Evolutionary conservation across 345 rosid genomes (phyloP).

Genomic region (Gossypioides kirkii): DNA sequence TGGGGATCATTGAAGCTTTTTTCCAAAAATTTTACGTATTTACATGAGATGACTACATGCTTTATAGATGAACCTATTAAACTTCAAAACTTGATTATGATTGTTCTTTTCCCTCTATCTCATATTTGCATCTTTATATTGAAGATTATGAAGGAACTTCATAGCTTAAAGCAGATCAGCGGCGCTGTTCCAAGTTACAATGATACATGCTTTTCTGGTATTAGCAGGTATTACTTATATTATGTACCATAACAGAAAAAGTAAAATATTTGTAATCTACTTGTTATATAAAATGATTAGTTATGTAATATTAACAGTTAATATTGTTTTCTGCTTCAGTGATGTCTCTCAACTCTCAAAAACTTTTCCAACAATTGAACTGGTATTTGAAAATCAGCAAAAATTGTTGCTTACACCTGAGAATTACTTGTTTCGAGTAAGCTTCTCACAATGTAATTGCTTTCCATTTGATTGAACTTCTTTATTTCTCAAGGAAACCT

Average conservation of each 20-base stretch:
- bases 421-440: conserved; percentile 82
- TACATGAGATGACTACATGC: background rate
- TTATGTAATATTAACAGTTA: conserved; percentile 19
- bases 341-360: conserved; percentile 48
- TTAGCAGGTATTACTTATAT: conserved; percentile 42
- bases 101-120: background rate
- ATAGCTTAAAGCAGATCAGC: conserved; percentile 53
- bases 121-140: conserved; percentile 19
- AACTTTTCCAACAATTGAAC: conserved; percentile 65
- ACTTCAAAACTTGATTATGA: background rate
- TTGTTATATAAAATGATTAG: background rate
- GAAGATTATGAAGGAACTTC: conserved; percentile 64
- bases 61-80: background rate
- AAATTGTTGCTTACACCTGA: conserved; percentile 75
- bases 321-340: conserved; percentile 32
- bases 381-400: conserved; percentile 65
- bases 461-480: conserved; percentile 3
- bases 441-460: conserved; percentile 21
- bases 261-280: background rate
- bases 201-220: conserved; percentile 80
- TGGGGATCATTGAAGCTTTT: background rate
- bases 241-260: conserved; percentile 13
- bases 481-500: background rate
- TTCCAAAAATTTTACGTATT: background rate
- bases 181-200: conserved; percentile 91